Base-by-base conservation (phyloP, 1,139 yeast genomes). In the Yamadazyma pseudoaaseri region DNA sequence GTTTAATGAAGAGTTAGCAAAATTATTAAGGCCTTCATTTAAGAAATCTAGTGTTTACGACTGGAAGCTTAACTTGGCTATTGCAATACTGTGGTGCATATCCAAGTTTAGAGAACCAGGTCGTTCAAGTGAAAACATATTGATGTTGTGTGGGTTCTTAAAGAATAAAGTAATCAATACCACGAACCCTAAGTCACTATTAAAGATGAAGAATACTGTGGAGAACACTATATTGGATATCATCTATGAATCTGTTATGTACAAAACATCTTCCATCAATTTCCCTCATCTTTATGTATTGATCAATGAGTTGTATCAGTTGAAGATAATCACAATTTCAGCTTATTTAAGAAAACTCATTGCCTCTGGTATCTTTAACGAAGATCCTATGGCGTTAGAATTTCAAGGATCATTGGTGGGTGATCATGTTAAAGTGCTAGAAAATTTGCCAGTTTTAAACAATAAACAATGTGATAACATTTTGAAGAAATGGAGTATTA, bases 301-400 rank as follows among this genome's bases (percentile, higher is more conserved):
- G 30, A 63, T 82, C 14, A 71, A 77, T 41, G 84, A 79, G 48
- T 54, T 83, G 7, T 68, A 72, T 31, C 70, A 66, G 25, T 54
- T 73, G 30, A 71, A 73, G 30, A 54, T 81, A 16, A 68, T 81
- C 20, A 62, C 76, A 1, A 73, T 83, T 2, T 79, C 90, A 0
- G 73, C 86, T 0, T 89, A 87, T 48, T 65, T 87, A 38, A 64
- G 96, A 48, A 77, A 82, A 43, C 61, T 87, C 23, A 87, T 89
- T 33, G 87, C 96, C 4, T 81, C 94, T 1, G 97, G 96, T 4
- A 67, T 86, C 1, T 73, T 87, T 33, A 86, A 83, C 52, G 59
- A 68, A 4, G 60, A 60, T 1, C 58, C 52, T 3, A 36, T 44
- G 8, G 45, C 40, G 12, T 39, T 41, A 5, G 37, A 39, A 16